Conservation (phyloP, 805 yeast genomes). For the Monosporozyma aerobia region DNA sequence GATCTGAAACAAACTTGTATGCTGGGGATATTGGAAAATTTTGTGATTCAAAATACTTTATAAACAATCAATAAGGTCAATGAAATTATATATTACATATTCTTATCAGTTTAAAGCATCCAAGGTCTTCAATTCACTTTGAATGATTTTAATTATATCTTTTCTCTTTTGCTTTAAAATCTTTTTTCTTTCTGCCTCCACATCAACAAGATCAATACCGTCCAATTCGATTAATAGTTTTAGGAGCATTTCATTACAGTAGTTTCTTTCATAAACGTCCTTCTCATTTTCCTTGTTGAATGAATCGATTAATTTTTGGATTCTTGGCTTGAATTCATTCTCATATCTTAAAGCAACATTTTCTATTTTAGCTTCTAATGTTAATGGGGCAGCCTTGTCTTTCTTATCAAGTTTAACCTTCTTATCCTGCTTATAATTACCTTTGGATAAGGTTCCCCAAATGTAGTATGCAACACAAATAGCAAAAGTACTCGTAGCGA, state of each 20-base stretch:
- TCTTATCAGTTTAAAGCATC: constrained; percentile 30
- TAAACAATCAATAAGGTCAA: background rate
- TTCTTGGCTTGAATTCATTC: constrained; percentile 20
- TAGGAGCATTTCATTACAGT: constrained; percentile 57
- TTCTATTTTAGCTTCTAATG: constrained; percentile 21
- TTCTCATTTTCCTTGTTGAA: constrained; percentile 21
- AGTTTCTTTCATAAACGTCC: constrained; percentile 41
- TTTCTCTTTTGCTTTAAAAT: constrained; percentile 50
- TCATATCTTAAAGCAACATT: constrained; percentile 19
- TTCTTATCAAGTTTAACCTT: constrained; percentile 2
- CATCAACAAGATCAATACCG: constrained; percentile 39
- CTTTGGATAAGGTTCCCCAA: constrained; percentile 9
- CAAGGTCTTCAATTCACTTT: constrained; percentile 45
- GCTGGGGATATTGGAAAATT: no score
- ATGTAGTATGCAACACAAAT: constrained; percentile 9
- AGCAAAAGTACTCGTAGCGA: constrained; percentile 11
- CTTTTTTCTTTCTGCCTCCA: constrained; percentile 36
- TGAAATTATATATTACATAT: background rate
- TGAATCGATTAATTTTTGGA: constrained; percentile 12
- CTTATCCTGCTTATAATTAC: constrained; percentile 3
- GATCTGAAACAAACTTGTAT: background rate
- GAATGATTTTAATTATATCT: constrained; percentile 50
- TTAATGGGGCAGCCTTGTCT: constrained; percentile 14
- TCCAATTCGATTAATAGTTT: constrained; percentile 61
- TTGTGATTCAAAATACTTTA: background rate